A percentile compares a stretch with the other conserved stretches of the same genome.
Conservation (phyloP, 306 rosid genomes). For the Pyrus bretschneideri region DNA sequence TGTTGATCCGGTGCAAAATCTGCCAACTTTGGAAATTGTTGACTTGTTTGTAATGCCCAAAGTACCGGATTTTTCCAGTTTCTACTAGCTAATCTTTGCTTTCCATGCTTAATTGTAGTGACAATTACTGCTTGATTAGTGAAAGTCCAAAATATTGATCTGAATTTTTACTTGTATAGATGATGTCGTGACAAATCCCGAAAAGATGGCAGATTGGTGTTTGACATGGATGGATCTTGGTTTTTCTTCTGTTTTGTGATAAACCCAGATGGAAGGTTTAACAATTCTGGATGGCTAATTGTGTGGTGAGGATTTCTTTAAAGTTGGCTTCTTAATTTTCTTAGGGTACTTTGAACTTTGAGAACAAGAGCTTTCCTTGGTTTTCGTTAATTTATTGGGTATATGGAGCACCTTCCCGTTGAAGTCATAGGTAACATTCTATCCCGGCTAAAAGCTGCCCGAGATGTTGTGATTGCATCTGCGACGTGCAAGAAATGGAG, state of each 20-base stretch:
- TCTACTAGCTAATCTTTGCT: neutral
- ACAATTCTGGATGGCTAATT: neutral
- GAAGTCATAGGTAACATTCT: conserved; percentile 82
- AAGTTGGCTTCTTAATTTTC: neutral
- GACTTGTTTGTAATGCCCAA: neutral
- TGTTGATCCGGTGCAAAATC: neutral
- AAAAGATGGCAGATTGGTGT: neutral
- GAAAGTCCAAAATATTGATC: neutral
- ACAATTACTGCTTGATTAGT: neutral
- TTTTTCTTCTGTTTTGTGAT: neutral
- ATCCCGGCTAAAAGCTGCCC: conserved; percentile 62
- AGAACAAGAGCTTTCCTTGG: neutral
- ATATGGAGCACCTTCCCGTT: conserved; percentile 80
- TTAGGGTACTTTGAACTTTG: neutral
- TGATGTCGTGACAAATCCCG: neutral
- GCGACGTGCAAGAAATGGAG: conserved; percentile 77
- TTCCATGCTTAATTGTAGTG: neutral
- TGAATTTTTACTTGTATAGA: neutral
- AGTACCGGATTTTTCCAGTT: neutral
- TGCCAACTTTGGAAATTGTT: neutral
- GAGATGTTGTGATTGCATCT: conserved; percentile 73
- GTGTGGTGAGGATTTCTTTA: neutral
- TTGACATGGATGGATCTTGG: neutral
- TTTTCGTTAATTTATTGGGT: neutral
- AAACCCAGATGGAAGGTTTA: neutral